phyloP scores from a whole-genome alignment of 345 rosid genomes.

The Hypericum perforatum region DNA sequence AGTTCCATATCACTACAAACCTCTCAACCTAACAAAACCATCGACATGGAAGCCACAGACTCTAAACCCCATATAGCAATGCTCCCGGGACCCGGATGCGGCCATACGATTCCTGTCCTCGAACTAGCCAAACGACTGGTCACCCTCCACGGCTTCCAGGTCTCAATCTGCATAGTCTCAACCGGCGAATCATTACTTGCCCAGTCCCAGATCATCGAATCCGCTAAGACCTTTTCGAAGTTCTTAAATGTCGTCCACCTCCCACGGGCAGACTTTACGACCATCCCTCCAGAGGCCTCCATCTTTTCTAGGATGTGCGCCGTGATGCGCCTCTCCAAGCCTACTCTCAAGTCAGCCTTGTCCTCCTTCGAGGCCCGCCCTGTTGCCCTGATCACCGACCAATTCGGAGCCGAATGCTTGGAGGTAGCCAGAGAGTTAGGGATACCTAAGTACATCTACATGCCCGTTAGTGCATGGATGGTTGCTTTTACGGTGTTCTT shows the following conservation, averaged over 20 bases:
- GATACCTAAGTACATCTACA: constrained; percentile 14
- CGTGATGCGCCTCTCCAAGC: no score
- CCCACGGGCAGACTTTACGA: constrained; percentile 10
- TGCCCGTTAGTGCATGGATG: constrained; percentile 9
- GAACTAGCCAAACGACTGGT: constrained; percentile 19
- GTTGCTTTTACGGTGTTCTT: constrained; percentile 11
- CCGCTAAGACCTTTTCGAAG: constrained; percentile 10
- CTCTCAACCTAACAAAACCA: no score
- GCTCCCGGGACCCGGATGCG: constrained; percentile 16
- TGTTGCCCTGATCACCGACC: no score
- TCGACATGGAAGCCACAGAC: not conserved
- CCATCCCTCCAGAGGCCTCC: not conserved
- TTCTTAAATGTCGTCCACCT: constrained; percentile 12
- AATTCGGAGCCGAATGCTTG: constrained; percentile 10
- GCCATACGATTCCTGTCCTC: constrained; percentile 17
- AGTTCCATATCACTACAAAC: no score
- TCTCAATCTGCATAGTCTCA: constrained; percentile 15
- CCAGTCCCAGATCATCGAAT: constrained; percentile 8
- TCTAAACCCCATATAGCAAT: constrained; percentile 16
- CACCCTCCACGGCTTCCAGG: constrained; percentile 11
- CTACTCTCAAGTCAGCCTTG: no score
- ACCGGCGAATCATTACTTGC: constrained; percentile 11
- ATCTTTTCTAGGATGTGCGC: no score
- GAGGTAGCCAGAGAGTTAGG: constrained; percentile 8
- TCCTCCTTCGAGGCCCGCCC: no score